A percentile compares a stretch with the other conserved stretches of the same genome.
Evolutionary conservation across 2,329 filamentous ascomycete species (phyloP).

Genomic region (Botrytis aclada): DNA sequence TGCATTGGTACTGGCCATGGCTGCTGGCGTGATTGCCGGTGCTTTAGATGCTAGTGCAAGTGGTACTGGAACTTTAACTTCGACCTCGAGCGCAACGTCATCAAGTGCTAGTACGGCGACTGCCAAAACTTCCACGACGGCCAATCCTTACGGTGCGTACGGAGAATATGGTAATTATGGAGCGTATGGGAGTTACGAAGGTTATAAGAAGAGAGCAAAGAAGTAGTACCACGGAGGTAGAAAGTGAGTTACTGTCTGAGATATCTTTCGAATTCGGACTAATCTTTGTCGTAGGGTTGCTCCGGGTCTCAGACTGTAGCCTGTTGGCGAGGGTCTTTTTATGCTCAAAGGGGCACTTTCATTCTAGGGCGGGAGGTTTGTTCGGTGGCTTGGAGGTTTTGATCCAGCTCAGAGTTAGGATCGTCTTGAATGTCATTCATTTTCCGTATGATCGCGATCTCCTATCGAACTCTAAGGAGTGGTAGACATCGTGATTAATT

Average conservation of each 20-base stretch:
- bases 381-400: not conserved
- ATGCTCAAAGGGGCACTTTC: not conserved
- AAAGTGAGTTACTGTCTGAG: not conserved
- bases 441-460: not conserved
- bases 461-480: not conserved
- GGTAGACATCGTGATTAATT: not conserved
- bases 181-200: conserved; percentile 16
- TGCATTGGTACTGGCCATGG: not conserved
- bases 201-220: conserved; percentile 9
- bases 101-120: not conserved
- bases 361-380: too few relatives aligned
- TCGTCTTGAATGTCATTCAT: not conserved
- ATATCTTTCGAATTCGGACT: not conserved
- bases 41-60: not conserved
- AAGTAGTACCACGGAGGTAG: not conserved
- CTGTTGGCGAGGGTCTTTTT: too few relatives aligned
- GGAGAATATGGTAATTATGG: conserved; percentile 17
- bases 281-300: not conserved
- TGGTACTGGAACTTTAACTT: not conserved
- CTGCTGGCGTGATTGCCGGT: not conserved
- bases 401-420: not conserved
- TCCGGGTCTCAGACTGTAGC: accelerated
- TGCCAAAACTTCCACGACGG: not conserved
- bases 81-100: not conserved
- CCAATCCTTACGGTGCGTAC: conserved; percentile 1